Base-by-base conservation (phyloP, 2,329 filamentous ascomycete genomes). In the Hypoxylon rubiginosum region DNA sequence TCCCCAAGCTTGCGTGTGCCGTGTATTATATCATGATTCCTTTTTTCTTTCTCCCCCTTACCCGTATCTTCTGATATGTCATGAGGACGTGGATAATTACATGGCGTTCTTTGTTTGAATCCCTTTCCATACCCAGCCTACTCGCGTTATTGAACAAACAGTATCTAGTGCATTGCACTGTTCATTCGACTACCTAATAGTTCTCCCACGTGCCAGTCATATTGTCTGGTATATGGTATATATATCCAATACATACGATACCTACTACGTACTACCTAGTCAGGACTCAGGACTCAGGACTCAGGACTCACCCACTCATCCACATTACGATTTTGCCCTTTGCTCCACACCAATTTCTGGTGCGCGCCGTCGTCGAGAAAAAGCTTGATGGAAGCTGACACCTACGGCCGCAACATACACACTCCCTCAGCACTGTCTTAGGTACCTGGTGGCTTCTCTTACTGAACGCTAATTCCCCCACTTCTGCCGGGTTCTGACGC, bases 381-480 rank as follows among this genome's bases (percentile, higher is more conserved):
- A 64, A 62, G 43, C 41, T 62, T 67, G 63, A 59, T 51, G 46
- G 54, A 43, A 69, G 57, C 13, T 45, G 60, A 60, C 60, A 56
- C 57, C 58, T 59, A 64, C 60, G 60, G 41, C 49, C 39, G 39
- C 7, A 53, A 41, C 21, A 34, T 21, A 41, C 43, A 34, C 55
- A 39, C 41, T 24, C 17, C 7, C 41, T 48, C 21, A 36, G 54
- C 51, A n/a, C 51, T 58, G 34, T 48, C 41, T 24, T 24, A 24
- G 21, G 21, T 59, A 58, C 51, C n/a, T 45, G 21, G 50, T 19
- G 53, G 59, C 43, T 30, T 45, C 48, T 62, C 41, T 66, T 56
- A 24, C 54, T 32, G 6, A 64, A 55, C 58, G 46, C 58, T 66
- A 66, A 59, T 59, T 45, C 41, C 56, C 64, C 65, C 67, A 63